A percentile compares a stretch with the other conserved stretches of the same genome.
Conservation (phyloP, 495 filamentous ascomycete genomes). For the Cryomyces minteri region DNA sequence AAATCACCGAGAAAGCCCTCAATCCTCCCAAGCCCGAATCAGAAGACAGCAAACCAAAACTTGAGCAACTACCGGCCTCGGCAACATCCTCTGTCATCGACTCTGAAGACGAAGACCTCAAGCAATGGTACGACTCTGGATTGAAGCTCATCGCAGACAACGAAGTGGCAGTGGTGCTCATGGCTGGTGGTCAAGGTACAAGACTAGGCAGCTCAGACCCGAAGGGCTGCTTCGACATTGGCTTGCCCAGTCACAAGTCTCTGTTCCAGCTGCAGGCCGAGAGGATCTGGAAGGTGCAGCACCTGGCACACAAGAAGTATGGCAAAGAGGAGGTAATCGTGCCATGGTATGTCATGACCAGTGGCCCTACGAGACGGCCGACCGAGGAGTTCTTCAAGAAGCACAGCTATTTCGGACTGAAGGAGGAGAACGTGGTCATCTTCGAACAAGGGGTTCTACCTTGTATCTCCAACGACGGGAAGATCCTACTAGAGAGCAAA, state of each 20-base stretch:
- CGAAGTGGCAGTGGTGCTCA: slow-evolving; percentile 86
- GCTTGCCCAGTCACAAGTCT: slow-evolving; percentile 76
- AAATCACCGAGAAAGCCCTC: slow-evolving; percentile 62
- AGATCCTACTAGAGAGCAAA: slow-evolving; percentile 88
- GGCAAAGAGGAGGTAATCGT: slow-evolving; percentile 50
- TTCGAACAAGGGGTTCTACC: slow-evolving; percentile 96
- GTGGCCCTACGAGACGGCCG: slow-evolving; percentile 79
- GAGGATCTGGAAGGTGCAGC: slow-evolving; percentile 74
- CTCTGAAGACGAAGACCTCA: slow-evolving; percentile 59
- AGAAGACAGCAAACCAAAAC: slow-evolving; percentile 31
- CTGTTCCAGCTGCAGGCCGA: slow-evolving; percentile 96
- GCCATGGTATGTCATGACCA: slow-evolving; percentile 99
- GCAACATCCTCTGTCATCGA: slow-evolving; percentile 85
- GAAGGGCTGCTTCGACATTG: slow-evolving; percentile 94
- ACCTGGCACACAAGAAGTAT: slow-evolving; percentile 54
- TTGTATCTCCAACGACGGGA: slow-evolving; percentile 93
- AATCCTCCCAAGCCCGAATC: slow-evolving; percentile 45
- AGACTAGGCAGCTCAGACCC: slow-evolving; percentile 85
- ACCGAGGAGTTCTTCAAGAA: slow-evolving; percentile 88
- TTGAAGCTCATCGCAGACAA: slow-evolving; percentile 71
- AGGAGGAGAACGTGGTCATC: slow-evolving; percentile 69
- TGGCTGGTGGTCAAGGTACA: slow-evolving; percentile 95
- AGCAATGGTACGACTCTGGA: slow-evolving; percentile 72
- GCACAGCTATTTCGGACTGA: slow-evolving; percentile 76
- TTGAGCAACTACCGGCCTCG: slow-evolving; percentile 82